Evolutionary conservation across 192 early-diverging fungal genomes (phyloP).

Genomic region (Oehlia diaphana): DNA sequence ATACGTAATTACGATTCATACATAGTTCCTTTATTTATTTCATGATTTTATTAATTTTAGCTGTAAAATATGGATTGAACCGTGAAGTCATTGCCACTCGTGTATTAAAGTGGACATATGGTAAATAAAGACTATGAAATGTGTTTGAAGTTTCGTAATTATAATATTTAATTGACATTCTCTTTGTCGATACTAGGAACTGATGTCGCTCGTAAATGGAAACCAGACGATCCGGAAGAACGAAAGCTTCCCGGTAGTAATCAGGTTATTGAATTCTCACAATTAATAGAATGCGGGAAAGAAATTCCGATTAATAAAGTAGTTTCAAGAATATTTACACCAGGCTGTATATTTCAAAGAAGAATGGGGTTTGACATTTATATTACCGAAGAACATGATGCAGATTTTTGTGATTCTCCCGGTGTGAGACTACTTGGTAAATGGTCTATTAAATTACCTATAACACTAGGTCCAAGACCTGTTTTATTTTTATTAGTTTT

Average conservation of each 20-base stretch:
- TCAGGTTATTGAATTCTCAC: background rate
- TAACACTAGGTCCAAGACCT: background rate
- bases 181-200: background rate
- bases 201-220: background rate
- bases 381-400: background rate
- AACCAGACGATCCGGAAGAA: background rate
- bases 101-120: slow-evolving; percentile 16
- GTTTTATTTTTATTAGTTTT: background rate
- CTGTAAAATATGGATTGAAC: slow-evolving; percentile 49
- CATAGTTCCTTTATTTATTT: background rate
- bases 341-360: background rate
- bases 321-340: background rate
- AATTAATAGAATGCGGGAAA: background rate
- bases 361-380: slow-evolving; percentile 10
- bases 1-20: background rate
- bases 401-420: background rate
- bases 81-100: slow-evolving; percentile 32
- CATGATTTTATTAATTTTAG: background rate
- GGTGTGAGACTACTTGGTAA: background rate
- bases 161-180: background rate
- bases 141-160: background rate
- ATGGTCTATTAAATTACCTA: background rate
- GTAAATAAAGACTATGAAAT: background rate
- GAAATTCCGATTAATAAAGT: background rate
- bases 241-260: background rate